Evolutionary conservation across 2,329 filamentous ascomycete genomes (phyloP), one percentile per base, ranked within the genome.

Genomic region (Massarina eburnea): DNA sequence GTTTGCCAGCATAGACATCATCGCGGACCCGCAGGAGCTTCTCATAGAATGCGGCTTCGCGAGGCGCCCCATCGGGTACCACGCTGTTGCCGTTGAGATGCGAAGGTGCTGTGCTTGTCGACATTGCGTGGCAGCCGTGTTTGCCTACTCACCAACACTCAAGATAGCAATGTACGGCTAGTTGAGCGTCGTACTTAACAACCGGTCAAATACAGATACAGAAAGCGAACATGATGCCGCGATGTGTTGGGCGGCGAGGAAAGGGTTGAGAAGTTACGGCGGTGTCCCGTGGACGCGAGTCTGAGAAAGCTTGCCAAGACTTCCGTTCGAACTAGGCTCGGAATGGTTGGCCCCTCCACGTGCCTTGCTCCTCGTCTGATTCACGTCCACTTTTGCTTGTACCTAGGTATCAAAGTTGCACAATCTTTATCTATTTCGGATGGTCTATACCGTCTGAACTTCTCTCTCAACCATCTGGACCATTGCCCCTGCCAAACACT

Each of bases 11-110:
- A 66, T 94, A 77, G 59, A 97, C 81, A 58, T 84, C 79, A 75
- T 96, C 88, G 71, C 85, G 86, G 71, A 97, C 84, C 58, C 79
- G 82, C 64, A 95, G 70, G 62, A 97, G 88, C 73, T 86, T 89
- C 65, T 86, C 81, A 75, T 90, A 94, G 49, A 77, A 73, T 54
- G 70, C 67, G 57, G 62, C 78, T 49, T 78, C 75, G 51, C 76
- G 66, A 57, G 52, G 64, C 45, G 55, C 50, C 55, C 67, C 64
- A 46, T 56, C 51, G 66, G 44, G 74, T 67, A 58, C 72, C 54
- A 56, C 60, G 52, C 57, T 55, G 56, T 53, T 56, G 51, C 67
- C 61, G 58, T 71, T 67, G 41, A 64, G 39, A 48, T 58, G 55
- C 53, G 58, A 53, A 47, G 57, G 49, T 52, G 59, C 51, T 46